These are phyloP conservation scores for Flaveria floridana DNA, from an alignment of 140 eudicot species.

Conservation along the genomic window DNA sequence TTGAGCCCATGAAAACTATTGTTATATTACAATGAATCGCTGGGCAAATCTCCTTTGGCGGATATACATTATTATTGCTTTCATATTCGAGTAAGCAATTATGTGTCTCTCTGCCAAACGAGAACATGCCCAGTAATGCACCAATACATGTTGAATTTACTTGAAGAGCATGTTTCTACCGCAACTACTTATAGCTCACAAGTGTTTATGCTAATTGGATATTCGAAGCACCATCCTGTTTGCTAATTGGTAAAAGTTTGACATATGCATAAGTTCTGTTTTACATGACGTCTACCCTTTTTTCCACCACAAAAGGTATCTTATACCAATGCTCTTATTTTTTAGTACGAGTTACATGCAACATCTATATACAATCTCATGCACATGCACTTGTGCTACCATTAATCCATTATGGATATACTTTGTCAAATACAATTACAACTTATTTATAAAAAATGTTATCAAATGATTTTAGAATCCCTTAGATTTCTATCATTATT, in stretches of 20 bases:
- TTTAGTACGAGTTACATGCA: neutral
- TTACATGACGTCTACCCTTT: neutral
- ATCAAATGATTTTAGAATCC: neutral
- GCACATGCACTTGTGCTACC: neutral
- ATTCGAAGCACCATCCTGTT: slow-evolving; percentile 26
- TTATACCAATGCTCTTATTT: neutral
- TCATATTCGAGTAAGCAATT: neutral
- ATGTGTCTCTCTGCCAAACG: slow-evolving; percentile 8
- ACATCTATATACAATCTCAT: neutral
- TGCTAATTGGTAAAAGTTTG: slow-evolving; percentile 12
- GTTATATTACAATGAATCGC: slow-evolving; percentile 8
- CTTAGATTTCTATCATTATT: no score
- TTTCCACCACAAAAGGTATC: neutral
- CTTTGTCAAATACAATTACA: neutral
- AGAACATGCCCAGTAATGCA: slow-evolving; percentile 27
- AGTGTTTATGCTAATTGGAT: slow-evolving; percentile 26
- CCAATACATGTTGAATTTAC: slow-evolving; percentile 2
- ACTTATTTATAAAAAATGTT: neutral
- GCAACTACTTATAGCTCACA: slow-evolving; percentile 26
- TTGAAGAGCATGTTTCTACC: neutral
- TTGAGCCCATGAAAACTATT: neutral
- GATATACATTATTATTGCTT: neutral
- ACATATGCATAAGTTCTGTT: neutral
- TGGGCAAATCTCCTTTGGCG: slow-evolving; percentile 39
- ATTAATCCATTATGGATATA: neutral